Evolutionary conservation across 2,329 filamentous ascomycete genomes (phyloP), one percentile per base, ranked within the genome.

Genomic region (Diaporthe sp.): DNA sequence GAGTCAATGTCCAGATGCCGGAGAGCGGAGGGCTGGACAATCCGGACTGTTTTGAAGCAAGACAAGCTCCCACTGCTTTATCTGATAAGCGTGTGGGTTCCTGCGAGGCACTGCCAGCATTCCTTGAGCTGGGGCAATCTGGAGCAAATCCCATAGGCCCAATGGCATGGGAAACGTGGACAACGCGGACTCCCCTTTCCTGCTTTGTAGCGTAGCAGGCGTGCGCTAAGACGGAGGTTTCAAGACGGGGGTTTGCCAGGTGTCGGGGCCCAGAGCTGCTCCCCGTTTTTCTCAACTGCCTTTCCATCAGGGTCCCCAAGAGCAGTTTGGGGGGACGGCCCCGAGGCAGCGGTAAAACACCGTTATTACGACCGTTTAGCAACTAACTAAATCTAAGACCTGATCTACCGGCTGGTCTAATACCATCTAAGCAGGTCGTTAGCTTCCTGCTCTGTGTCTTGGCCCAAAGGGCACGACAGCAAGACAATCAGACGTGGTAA

Each of bases 21-120:
- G 57, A 72, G 44, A 7, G 49, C 57, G 34, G 57, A 72, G 44
- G 25, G 37, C 57, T 72, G 70, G 70, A 37, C 25, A 72, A 28
- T 28, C 39, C 37, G 49, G 46, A 15, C 65, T 68, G 65, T 53
- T 68, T 39, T 39, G 46, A 65, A 37, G 31, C 57, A 53, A 62
- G 57, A 42, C 71, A 73, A 65, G 71, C 49, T 55, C 28, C 46
- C 37, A 42, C 69, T 61, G 69, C 73, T 72, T 57, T 75, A 75
- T 72, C 74, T 53, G 68, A 75, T 71, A 75, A 72, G 74, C 68
- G 42, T 59, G 44, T 44, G 74, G 74, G 28, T 19, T 61, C 67
- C 42, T 44, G 25, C 70, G 34, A 25, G 49, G 57, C 22, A 53
- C 22, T 53, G 65, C 46, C 46, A 53, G 65, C 65, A 53, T 51